These are phyloP conservation scores for Dichotomocladium elegans DNA, from an alignment of 371 early-diverging fungal genomes.

Conservation along the genomic window DNA sequence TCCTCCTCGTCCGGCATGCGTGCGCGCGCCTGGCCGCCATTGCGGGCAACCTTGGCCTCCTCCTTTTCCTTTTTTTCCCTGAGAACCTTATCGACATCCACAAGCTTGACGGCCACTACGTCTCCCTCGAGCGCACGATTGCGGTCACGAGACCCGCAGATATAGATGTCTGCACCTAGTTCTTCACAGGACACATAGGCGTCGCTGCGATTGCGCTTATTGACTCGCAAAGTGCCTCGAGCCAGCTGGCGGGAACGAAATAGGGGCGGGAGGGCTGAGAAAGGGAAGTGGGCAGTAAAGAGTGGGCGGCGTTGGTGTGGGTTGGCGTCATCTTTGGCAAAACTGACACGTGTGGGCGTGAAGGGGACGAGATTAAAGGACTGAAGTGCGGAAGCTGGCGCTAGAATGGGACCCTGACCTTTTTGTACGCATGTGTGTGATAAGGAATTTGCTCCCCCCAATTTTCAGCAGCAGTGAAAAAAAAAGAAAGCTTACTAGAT, in stretches of 20 bases:
- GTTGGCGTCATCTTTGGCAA: constrained; percentile 39
- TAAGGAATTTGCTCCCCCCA: too few species aligned
- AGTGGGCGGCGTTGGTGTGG: constrained; percentile 48
- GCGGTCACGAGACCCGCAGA: constrained; percentile 68
- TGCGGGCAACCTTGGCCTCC: constrained; percentile 41
- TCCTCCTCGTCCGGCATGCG: constrained; percentile 43
- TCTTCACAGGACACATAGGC: constrained; percentile 80
- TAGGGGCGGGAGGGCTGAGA: constrained; percentile 46
- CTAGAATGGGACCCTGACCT: constrained; percentile 8
- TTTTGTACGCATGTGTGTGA: too few species aligned
- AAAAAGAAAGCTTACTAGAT: constrained; percentile 10
- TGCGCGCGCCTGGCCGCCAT: constrained; percentile 30
- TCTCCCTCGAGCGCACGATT: constrained; percentile 89
- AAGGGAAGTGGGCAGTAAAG: constrained; percentile 53
- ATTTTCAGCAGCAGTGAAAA: too few species aligned
- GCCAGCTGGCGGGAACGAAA: constrained; percentile 42
- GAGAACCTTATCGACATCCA: constrained; percentile 60
- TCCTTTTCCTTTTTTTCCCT: constrained; percentile 52
- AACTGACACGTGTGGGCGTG: constrained; percentile 38
- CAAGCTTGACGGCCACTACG: constrained; percentile 70
- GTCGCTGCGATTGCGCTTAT: constrained; percentile 73
- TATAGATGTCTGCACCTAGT: constrained; percentile 64
- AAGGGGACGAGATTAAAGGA: constrained; percentile 41
- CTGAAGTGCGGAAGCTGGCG: constrained; percentile 9
- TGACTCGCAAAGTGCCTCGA: constrained; percentile 75